Evolutionary conservation across 495 filamentous ascomycete genomes (phyloP), one percentile per base, ranked within the genome.

Genomic region (Lindgomyces ingoldianus): DNA sequence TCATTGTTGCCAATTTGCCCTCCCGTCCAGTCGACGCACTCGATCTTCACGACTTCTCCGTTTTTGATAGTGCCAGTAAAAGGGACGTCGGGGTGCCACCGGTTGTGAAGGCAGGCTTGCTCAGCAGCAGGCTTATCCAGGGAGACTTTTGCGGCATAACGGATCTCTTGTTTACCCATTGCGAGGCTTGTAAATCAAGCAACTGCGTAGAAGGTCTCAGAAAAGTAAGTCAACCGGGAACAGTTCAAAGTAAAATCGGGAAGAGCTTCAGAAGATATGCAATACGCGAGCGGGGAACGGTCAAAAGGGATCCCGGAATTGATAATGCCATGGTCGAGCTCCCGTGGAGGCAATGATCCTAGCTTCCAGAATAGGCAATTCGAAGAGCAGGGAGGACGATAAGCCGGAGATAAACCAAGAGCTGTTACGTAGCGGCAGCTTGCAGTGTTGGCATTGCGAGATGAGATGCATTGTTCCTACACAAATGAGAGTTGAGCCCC

Each of bases 51-150:
- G 2, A 90, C 87, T 75, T 98, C 93, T 39, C 86, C 87, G 73
- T 93, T 88, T 67, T 86, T 85, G 73, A 98, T 94, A 45, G 84
- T 87, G 30, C 82, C 89, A 41, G 77, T 81, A 55, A 83, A 84
- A 12, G 93, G 93, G 67, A 98, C 91, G 67, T 96, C 93, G 36
- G 93, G 93, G 72, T 97, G 93, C 93, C 93, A 97, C 76, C 93
- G 79, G 73, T 97, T 97, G 76, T 96, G 93, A 14, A 96, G 78
- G 57, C 86, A 82, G 4, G 81, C 70, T 72, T 95, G 91, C 71
- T 91, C 84, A 19, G 80, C 74, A 1, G 91, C 90, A n/a, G 89
- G 88, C 74, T 83, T 92, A 54, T 90, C 81, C 21, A 94, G 75
- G 69, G 88, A 85, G 25, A 97, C 91, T 72, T 88, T 90, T 56